Evolutionary conservation across 768 basidiomycete species (phyloP).

Genomic region (Leccinum disarticulatum): DNA sequence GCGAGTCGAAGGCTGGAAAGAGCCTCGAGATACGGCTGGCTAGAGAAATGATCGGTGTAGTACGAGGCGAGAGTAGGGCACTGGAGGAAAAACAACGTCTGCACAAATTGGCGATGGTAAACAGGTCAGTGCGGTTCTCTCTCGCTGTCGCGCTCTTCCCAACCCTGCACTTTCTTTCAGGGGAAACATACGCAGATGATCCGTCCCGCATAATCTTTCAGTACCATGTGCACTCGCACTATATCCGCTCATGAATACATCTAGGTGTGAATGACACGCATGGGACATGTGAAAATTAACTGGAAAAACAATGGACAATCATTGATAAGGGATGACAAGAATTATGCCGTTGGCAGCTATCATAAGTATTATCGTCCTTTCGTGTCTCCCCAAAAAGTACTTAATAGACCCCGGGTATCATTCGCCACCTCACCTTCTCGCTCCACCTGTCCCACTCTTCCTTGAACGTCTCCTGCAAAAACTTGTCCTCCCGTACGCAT

Average conservation of each 20-base stretch:
- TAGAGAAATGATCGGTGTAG: slow-evolving; percentile 68
- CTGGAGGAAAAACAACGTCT: slow-evolving; percentile 59
- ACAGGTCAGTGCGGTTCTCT: slow-evolving; percentile 54
- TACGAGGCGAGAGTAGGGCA: slow-evolving; percentile 62
- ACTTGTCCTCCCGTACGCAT: slow-evolving; percentile 10
- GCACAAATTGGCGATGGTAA: slow-evolving; percentile 72
- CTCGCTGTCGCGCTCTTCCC: neutral
- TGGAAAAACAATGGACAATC: neutral
- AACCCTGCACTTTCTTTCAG: slow-evolving; percentile 16
- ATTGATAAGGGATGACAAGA: neutral
- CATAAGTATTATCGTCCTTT: neutral
- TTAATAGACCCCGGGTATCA: slow-evolving; percentile 16
- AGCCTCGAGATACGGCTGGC: slow-evolving; percentile 71
- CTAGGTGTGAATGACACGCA: neutral
- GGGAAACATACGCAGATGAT: slow-evolving; percentile 24
- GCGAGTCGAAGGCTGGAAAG: slow-evolving; percentile 54
- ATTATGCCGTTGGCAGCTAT: neutral
- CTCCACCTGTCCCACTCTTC: slow-evolving; percentile 18
- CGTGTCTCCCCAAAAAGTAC: neutral
- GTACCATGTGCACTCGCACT: neutral
- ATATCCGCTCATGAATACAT: neutral
- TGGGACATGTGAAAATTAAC: neutral
- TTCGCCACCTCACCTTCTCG: slow-evolving; percentile 5
- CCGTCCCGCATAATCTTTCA: neutral
- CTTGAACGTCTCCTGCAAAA: slow-evolving; percentile 5